phyloP scores from a whole-genome alignment of 2,329 filamentous ascomycete species.

The Diaporthe sp. region DNA sequence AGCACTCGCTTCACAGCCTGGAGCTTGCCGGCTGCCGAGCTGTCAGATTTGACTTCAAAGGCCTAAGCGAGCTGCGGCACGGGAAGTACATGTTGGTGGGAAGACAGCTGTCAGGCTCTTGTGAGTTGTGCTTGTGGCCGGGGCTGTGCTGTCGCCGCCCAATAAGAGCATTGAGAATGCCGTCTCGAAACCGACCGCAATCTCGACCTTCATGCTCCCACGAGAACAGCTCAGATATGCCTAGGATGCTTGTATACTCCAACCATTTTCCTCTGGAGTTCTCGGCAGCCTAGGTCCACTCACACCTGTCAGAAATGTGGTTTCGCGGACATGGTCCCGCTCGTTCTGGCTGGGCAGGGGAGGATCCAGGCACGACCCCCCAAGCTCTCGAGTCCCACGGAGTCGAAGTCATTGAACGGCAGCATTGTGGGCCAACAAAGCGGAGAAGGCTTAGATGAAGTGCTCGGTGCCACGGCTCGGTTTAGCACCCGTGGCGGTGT shows the following conservation, averaged over 20 bases:
- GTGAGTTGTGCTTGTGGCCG: conserved; percentile 4
- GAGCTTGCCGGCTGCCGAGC: conserved; percentile 36
- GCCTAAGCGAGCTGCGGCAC: conserved; percentile 24
- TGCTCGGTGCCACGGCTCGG: not conserved
- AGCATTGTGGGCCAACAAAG: conserved; percentile 1
- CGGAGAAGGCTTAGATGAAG: not conserved
- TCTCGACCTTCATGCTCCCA: conserved; percentile 21
- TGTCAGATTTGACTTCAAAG: conserved; percentile 29
- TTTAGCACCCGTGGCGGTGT: not conserved
- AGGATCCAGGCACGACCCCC: not conserved
- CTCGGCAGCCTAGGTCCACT: conserved; percentile 32
- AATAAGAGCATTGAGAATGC: conserved; percentile 21
- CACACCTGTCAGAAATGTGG: conserved; percentile 23
- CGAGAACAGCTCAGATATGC: conserved; percentile 1
- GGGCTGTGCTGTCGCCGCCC: conserved; percentile 16
- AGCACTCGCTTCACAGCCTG: conserved; percentile 16
- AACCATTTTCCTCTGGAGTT: not conserved
- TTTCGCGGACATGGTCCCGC: conserved; percentile 4
- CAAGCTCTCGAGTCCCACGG: not conserved
- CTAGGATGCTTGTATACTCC: conserved; percentile 22
- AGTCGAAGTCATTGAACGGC: not conserved
- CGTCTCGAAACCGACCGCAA: conserved; percentile 6
- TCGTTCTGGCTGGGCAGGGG: not conserved
- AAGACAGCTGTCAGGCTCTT: conserved; percentile 16
- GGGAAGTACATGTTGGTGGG: conserved; percentile 29